These are phyloP conservation scores for Bretziella fagacearum DNA, from an alignment of 2,329 filamentous ascomycete species.

Conservation along the genomic window DNA sequence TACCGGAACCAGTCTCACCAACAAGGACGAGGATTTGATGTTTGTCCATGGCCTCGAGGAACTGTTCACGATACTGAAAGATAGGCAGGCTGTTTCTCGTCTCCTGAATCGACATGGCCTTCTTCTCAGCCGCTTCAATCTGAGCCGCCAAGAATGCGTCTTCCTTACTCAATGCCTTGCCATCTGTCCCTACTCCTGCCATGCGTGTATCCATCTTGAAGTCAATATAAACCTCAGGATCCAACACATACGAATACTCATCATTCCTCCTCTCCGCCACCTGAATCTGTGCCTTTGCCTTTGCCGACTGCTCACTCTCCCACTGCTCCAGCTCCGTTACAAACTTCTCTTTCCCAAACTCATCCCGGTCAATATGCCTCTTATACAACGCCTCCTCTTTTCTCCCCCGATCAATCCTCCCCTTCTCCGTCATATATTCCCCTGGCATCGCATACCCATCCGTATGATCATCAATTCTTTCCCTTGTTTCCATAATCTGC, in stretches of 20 bases:
- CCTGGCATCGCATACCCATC: slow-evolving; percentile 90
- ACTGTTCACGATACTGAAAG: slow-evolving; percentile 69
- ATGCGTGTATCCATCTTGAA: slow-evolving; percentile 62
- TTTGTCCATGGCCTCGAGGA: slow-evolving; percentile 70
- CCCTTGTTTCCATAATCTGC: slow-evolving; percentile 64
- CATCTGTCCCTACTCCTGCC: slow-evolving; percentile 56
- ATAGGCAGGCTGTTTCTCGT: slow-evolving; percentile 82
- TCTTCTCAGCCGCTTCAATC: slow-evolving; percentile 76
- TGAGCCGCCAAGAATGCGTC: slow-evolving; percentile 64
- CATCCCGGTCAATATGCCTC: slow-evolving; percentile 73
- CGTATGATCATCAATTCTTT: slow-evolving; percentile 75
- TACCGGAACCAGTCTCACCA: slow-evolving; percentile 86
- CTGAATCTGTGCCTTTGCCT: slow-evolving; percentile 73
- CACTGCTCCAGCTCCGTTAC: slow-evolving; percentile 92
- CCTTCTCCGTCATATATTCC: slow-evolving; percentile 87
- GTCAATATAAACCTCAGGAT: slow-evolving; percentile 73
- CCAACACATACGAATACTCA: slow-evolving; percentile 86
- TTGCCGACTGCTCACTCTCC: slow-evolving; percentile 77
- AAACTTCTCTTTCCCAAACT: slow-evolving; percentile 74
- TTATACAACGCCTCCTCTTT: slow-evolving; percentile 86
- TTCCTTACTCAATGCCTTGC: slow-evolving; percentile 53
- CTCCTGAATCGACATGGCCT: slow-evolving; percentile 75
- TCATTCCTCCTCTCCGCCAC: slow-evolving; percentile 50
- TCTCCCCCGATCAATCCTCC: slow-evolving; percentile 69
- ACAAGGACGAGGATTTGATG: slow-evolving; percentile 84